A percentile compares a stretch with the other conserved stretches of the same genome.
These are phyloP conservation scores for Paramyrothecium roridum DNA, from an alignment of 2,329 filamentous ascomycete species.

Conservation along the genomic window DNA sequence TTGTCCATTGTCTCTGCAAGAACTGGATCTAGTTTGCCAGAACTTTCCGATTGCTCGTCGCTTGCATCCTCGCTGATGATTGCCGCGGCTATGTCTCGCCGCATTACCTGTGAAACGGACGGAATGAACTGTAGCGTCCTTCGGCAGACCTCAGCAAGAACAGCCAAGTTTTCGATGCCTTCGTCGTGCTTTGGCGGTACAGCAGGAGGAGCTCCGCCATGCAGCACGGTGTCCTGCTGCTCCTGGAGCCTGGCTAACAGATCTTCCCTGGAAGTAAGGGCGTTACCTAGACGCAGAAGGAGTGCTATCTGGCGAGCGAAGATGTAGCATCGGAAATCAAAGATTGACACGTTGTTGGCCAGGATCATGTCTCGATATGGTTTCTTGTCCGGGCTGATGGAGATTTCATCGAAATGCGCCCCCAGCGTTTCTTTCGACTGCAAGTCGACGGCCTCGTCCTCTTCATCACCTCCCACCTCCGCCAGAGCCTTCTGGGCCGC, in stretches of 20 bases:
- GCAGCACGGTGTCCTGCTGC: slow-evolving; percentile 56
- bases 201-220: slow-evolving; percentile 52
- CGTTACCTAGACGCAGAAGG: slow-evolving; percentile 78
- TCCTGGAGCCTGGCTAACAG: slow-evolving; percentile 59
- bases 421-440: slow-evolving; percentile 38
- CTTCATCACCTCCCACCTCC: slow-evolving; percentile 26
- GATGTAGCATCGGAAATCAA: slow-evolving; percentile 92
- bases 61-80: slow-evolving; percentile 38
- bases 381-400: slow-evolving; percentile 65
- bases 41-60: slow-evolving; percentile 26
- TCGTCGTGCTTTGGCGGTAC: slow-evolving; percentile 47
- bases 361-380: slow-evolving; percentile 89
- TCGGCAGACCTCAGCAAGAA: slow-evolving; percentile 83
- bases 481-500: slow-evolving; percentile 51
- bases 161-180: slow-evolving; percentile 69
- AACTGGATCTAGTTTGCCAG: slow-evolving; percentile 25
- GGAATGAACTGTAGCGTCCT: slow-evolving; percentile 82
- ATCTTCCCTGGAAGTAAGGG: slow-evolving; percentile 59
- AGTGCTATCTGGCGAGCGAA: slow-evolving; percentile 86
- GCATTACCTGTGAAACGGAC: slow-evolving; percentile 73
- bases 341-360: slow-evolving; percentile 90
- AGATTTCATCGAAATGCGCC: slow-evolving; percentile 52
- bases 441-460: slow-evolving; percentile 45
- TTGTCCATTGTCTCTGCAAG: slow-evolving; percentile 63
- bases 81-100: slow-evolving; percentile 70